These are phyloP conservation scores for Cercospora zeae-maydis DNA, from an alignment of 2,329 filamentous ascomycete genomes.

Conservation along the genomic window DNA sequence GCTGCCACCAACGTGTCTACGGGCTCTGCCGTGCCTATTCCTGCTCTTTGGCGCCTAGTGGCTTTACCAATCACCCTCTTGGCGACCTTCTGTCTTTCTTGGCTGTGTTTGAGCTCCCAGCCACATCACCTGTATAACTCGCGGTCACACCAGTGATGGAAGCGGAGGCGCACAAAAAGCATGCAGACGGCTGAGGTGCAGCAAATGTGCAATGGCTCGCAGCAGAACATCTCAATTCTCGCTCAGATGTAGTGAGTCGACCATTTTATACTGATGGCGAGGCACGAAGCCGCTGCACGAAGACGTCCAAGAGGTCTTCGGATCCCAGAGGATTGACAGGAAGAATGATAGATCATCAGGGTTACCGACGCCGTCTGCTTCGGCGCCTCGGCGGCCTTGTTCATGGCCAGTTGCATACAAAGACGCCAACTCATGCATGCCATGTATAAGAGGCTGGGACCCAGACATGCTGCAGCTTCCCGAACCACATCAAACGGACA, in stretches of 20 bases:
- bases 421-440: neutral
- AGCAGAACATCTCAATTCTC: neutral
- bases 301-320: neutral
- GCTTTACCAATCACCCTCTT: neutral
- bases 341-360: neutral
- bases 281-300: neutral
- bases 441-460: neutral
- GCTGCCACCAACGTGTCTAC: neutral
- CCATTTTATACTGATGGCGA: neutral
- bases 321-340: neutral
- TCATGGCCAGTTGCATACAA: neutral
- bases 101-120: conserved; percentile 3
- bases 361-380: neutral
- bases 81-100: conserved; percentile 3
- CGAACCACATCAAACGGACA: neutral
- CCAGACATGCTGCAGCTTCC: neutral
- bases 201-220: neutral
- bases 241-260: neutral
- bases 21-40: neutral
- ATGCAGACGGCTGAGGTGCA: neutral
- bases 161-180: neutral
- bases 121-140: neutral
- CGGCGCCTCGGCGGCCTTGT: neutral
- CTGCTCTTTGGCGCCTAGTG: neutral
- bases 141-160: neutral